Evolutionary conservation across 2,329 filamentous ascomycete genomes (phyloP).

Genomic region (Fusarium anguioides): DNA sequence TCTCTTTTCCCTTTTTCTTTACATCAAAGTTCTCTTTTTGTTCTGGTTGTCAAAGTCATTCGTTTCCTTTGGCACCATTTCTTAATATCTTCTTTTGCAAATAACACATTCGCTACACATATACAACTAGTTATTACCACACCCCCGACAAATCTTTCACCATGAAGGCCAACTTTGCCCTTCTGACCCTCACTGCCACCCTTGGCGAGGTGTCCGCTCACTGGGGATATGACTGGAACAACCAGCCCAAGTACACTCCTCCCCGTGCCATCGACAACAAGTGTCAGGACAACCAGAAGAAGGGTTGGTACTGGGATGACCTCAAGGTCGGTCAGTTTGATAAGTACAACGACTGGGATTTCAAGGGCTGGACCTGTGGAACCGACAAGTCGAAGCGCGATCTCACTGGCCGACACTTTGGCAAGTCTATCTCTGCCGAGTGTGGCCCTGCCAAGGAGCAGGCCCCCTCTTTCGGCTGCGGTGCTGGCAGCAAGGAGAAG

Average conservation of each 20-base stretch:
- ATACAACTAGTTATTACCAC: conserved; percentile 34
- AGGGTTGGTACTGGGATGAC: conserved; percentile 78
- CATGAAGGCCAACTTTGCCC: conserved; percentile 64
- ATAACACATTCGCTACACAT: conserved; percentile 39
- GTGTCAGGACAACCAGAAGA: conserved; percentile 76
- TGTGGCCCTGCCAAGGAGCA: conserved; percentile 58
- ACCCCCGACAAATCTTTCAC: conserved; percentile 41
- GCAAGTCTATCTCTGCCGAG: conserved; percentile 71
- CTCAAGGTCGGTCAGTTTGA: conserved; percentile 70
- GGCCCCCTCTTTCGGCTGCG: conserved; percentile 68
- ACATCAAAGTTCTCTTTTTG: conserved; percentile 39
- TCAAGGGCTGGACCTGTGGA: conserved; percentile 77
- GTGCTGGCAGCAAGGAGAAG: conserved; percentile 42
- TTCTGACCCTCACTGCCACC: conserved; percentile 64
- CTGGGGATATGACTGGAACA: conserved; percentile 36
- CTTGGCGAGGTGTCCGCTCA: conserved; percentile 60
- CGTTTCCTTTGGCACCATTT: conserved; percentile 61
- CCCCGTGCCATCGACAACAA: conserved; percentile 81
- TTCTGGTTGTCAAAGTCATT: conserved; percentile 63
- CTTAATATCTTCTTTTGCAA: conserved; percentile 45
- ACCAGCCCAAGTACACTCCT: conserved; percentile 66
- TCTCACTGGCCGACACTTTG: conserved; percentile 62
- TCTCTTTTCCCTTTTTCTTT: conserved; percentile 45
- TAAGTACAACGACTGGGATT: conserved; percentile 77
- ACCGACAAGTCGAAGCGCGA: conserved; percentile 69